These are phyloP conservation scores for Paramecium octaurelia DNA, from an alignment of 73 alveolate genomes.

Conservation along the genomic window DNA sequence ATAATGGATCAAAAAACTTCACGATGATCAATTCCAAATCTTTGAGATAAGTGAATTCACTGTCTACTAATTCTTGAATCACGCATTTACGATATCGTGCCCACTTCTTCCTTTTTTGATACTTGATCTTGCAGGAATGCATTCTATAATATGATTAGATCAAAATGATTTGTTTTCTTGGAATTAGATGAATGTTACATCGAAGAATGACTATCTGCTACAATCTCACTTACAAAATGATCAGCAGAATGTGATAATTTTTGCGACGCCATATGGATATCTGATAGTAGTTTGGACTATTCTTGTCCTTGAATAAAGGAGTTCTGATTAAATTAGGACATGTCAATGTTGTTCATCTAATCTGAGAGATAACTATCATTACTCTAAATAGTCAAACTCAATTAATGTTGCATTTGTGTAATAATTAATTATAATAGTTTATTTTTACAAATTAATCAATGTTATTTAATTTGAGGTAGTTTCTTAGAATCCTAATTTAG, in stretches of 20 bases:
- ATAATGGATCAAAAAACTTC: not conserved
- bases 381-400: not conserved
- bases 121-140: not conserved
- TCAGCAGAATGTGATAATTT: not conserved
- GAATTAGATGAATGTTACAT: not conserved
- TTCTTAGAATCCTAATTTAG: not conserved
- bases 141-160: conserved; percentile 9
- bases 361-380: not conserved
- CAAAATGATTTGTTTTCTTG: not conserved
- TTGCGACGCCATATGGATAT: not conserved
- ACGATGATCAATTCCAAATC: not conserved
- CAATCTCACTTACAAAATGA: not conserved
- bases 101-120: not conserved
- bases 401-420: not conserved
- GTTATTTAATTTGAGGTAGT: not conserved
- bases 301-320: not conserved
- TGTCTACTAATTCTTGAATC: conserved; percentile 4
- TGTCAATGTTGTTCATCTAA: not conserved
- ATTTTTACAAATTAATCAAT: not conserved
- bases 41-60: not conserved
- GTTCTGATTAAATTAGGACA: not conserved
- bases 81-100: conserved; percentile 20
- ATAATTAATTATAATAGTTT: not conserved
- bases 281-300: not conserved
- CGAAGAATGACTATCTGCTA: not conserved